phyloP scores from a whole-genome alignment of 108 stramenopile genomes.

The Fragilaria radians region DNA sequence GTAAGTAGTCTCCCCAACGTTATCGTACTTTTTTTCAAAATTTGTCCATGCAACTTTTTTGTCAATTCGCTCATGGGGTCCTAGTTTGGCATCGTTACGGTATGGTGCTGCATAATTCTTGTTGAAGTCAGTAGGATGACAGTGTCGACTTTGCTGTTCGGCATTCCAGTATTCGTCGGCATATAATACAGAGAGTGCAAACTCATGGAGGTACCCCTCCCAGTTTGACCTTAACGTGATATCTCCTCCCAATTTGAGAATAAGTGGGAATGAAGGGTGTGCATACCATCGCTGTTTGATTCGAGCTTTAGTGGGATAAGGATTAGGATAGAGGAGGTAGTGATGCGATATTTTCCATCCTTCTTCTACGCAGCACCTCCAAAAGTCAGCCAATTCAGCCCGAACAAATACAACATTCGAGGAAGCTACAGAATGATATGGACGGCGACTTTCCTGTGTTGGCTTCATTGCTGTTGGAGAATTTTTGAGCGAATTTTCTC shows the following conservation, averaged over 20 bases:
- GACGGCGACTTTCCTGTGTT: background rate
- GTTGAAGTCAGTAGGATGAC: background rate
- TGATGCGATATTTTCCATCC: slow-evolving; percentile 39
- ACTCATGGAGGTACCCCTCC: slow-evolving; percentile 70
- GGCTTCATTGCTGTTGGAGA: background rate
- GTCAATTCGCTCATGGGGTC: slow-evolving; percentile 10
- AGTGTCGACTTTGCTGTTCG: background rate
- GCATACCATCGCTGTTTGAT: slow-evolving; percentile 76
- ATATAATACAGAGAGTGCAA: slow-evolving; percentile 27
- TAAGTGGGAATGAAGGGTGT: slow-evolving; percentile 79
- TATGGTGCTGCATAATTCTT: slow-evolving; percentile 19
- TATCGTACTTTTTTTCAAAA: slow-evolving; percentile 40
- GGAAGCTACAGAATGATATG: slow-evolving; percentile 3
- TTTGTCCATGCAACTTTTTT: slow-evolving; percentile 19
- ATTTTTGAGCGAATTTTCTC: slow-evolving; percentile 1
- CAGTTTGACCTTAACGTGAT: slow-evolving; percentile 75
- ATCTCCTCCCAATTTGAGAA: slow-evolving; percentile 28
- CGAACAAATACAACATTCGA: slow-evolving; percentile 55
- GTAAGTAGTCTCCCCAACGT: slow-evolving; percentile 23
- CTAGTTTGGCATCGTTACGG: slow-evolving; percentile 10
- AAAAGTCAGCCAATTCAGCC: slow-evolving; percentile 85
- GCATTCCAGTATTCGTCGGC: slow-evolving; percentile 5
- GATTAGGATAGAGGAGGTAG: slow-evolving; percentile 88
- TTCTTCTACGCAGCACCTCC: slow-evolving; percentile 39
- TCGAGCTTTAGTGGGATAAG: slow-evolving; percentile 80